These are phyloP conservation scores for Cordia subcordata DNA, from an alignment of 257 asterid species.

Conservation along the genomic window DNA sequence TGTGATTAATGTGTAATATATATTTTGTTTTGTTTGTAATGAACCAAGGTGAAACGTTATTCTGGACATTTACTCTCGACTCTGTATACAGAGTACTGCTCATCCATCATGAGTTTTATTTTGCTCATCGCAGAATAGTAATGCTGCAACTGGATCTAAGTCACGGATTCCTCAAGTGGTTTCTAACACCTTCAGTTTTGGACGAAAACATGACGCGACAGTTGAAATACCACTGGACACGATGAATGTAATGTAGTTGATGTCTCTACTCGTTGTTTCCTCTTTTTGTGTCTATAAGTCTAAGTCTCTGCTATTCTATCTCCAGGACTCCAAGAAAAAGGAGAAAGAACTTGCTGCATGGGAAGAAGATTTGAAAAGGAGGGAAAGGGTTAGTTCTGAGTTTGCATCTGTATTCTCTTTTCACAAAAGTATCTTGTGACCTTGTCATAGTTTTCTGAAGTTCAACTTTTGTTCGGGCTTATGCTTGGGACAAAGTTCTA, in stretches of 20 bases:
- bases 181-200: conserved; percentile 77
- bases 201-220: conserved; percentile 94
- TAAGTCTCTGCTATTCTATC: not conserved
- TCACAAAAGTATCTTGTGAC: not conserved
- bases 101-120: conserved; percentile 1
- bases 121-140: conserved; percentile 56
- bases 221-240: conserved; percentile 83
- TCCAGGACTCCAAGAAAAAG: conserved; percentile 66
- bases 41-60: not conserved
- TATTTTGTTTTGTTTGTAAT: too few relatives aligned
- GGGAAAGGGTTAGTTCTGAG: conserved; percentile 67
- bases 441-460: not conserved
- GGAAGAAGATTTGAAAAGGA: conserved; percentile 84
- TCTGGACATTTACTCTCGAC: not conserved
- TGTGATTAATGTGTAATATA: too few relatives aligned
- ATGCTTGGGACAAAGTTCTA: too few relatives aligned
- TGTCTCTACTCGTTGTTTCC: not conserved
- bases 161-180: conserved; percentile 75
- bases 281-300: not conserved
- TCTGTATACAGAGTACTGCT: not conserved
- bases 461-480: not conserved
- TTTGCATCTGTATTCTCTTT: not conserved
- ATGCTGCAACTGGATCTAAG: conserved; percentile 52
- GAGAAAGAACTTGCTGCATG: conserved; percentile 73
- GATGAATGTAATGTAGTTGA: conserved; percentile 49